Evolutionary conservation across 768 basidiomycete species (phyloP).

Genomic region (Multifurca ochricompacta): DNA sequence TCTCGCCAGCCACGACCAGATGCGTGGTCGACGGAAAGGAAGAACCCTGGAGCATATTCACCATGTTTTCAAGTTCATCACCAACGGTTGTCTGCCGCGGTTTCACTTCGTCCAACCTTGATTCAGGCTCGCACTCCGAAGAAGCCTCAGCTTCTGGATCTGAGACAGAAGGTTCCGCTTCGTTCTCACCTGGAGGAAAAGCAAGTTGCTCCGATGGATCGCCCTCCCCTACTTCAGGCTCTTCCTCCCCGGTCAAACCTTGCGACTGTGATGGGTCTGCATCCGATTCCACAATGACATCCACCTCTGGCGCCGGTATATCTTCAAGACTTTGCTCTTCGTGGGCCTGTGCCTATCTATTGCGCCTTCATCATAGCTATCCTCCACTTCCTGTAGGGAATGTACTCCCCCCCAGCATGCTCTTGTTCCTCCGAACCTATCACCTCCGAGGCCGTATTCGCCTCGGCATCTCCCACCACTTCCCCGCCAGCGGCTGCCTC

Average conservation of each 20-base stretch:
- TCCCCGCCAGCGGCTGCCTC: constrained; percentile 22
- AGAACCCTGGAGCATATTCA: constrained; percentile 53
- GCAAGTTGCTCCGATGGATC: neutral
- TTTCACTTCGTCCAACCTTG: constrained; percentile 22
- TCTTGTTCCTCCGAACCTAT: neutral
- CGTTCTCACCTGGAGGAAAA: constrained; percentile 13
- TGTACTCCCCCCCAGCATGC: constrained; percentile 24
- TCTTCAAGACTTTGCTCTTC: constrained; percentile 22
- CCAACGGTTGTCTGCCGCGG: constrained; percentile 20
- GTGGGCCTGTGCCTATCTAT: constrained; percentile 3
- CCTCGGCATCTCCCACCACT: constrained; percentile 1
- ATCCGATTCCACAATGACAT: constrained; percentile 1
- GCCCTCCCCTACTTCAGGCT: constrained; percentile 4
- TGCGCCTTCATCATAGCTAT: constrained; percentile 9
- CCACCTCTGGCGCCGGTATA: constrained; percentile 1
- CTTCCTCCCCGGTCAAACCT: constrained; percentile 1
- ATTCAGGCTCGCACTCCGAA: constrained; percentile 18
- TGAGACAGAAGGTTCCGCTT: constrained; percentile 1
- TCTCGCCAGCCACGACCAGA: constrained; percentile 35
- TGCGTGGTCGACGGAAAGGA: constrained; percentile 20
- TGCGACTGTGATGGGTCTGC: neutral
- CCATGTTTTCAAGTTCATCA: constrained; percentile 54
- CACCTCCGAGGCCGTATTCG: neutral
- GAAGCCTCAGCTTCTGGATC: constrained; percentile 13
- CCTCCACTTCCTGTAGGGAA: constrained; percentile 10